Base-by-base conservation (phyloP, 176 grass and related monocot genomes). In the Saccharum spontaneum region DNA sequence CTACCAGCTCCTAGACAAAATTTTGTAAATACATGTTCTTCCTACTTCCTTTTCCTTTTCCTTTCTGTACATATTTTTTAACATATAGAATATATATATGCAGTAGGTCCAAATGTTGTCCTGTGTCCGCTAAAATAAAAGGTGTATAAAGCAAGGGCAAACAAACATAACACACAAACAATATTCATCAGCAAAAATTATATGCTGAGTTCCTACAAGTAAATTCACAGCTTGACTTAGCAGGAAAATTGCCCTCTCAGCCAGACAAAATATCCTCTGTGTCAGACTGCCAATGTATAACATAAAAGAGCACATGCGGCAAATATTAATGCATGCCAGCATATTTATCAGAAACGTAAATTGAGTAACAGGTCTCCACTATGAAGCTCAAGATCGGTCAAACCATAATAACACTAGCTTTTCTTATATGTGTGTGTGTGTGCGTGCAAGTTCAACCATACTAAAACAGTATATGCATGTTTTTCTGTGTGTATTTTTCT, bases 221-320 rank as follows among this genome's bases (percentile, higher is more conserved):
- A 46, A 90, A 79, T 70, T 49, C 36, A 23, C 3, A 61, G 38
- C 16, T 79, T 74, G 65, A 90, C 36, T 86, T 23, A 22, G 55
- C 24, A 17, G 26, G 67, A 86, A 67, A 71, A 26, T n/a, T 79
- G 9, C 36, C 55, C 34, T 65, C 57, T 46, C 15, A 3, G 59
- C 57, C 36, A 59, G 20, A 59, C 0, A 82, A 71, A 68, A 57
- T 6, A 63, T 71, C 71, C 3, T 45, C 2, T 49, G 24, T 41
- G 13, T 4, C 69, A 66, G 38, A 2, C 4, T 54, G 13, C 6
- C 69, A 74, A n/a, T 39, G 66, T 71, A 71, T 24, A 8, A 62
- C 69, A 71, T 24, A 39, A 68, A 41, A 70, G 39, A 43, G n/a
- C 10, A 14, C 40, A 44, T 71, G 37, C 0, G 22, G 38, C 1